Evolutionary conservation across 108 stramenopile genomes (phyloP).

Genomic region (Fragilaria radians): DNA sequence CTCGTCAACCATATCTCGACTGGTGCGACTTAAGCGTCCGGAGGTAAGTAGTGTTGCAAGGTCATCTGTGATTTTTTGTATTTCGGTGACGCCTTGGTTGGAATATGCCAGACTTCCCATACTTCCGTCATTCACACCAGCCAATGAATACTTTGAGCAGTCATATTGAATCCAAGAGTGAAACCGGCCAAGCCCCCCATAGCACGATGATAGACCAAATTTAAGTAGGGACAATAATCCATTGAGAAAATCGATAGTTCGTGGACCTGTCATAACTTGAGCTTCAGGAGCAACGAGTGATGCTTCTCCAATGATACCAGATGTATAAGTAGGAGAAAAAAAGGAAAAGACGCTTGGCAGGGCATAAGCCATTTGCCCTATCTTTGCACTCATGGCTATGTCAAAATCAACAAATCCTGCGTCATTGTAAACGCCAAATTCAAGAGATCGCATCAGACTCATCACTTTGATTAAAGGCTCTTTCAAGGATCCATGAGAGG

Average conservation of each 20-base stretch:
- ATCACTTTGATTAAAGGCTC: constrained; percentile 57
- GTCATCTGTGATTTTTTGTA: constrained; percentile 28
- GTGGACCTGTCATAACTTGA: constrained; percentile 28
- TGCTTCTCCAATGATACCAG: constrained; percentile 30
- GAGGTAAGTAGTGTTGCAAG: constrained; percentile 45
- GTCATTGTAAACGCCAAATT: constrained; percentile 10
- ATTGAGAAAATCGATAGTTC: constrained; percentile 27
- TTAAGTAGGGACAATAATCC: constrained; percentile 42
- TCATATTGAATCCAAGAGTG: background rate
- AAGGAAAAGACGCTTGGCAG: constrained; percentile 55
- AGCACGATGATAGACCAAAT: constrained; percentile 43
- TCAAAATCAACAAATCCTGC: constrained; percentile 3
- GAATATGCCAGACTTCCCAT: background rate
- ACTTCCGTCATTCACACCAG: background rate
- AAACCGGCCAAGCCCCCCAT: constrained; percentile 24
- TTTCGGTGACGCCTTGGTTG: background rate
- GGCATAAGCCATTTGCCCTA: constrained; percentile 39
- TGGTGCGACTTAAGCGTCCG: constrained; percentile 39
- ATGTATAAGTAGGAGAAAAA: constrained; percentile 35
- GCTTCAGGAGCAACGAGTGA: constrained; percentile 45
- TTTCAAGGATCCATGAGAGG: constrained; percentile 42
- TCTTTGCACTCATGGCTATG: constrained; percentile 13
- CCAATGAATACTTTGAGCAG: background rate
- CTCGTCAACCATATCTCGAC: constrained; percentile 3
- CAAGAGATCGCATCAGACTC: constrained; percentile 44